These are phyloP conservation scores for Suhomyces emberorum DNA, from an alignment of 805 yeast species.

Conservation along the genomic window DNA sequence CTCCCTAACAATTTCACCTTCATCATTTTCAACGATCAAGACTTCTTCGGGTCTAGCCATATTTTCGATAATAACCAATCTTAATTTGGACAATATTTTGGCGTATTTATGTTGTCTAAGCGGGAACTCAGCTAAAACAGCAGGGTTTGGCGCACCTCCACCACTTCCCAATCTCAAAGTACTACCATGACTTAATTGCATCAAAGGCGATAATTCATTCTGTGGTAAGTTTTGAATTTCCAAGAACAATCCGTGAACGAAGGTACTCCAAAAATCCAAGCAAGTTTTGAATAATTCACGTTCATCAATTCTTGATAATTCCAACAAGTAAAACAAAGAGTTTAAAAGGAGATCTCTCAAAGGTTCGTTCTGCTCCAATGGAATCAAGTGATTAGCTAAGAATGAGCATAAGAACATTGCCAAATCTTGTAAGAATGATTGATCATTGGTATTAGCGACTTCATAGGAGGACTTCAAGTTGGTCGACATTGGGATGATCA, in stretches of 20 bases:
- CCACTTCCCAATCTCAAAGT: constrained; percentile 39
- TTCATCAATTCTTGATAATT: constrained; percentile 87
- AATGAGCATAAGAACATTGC: constrained; percentile 91
- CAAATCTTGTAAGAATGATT: constrained; percentile 90
- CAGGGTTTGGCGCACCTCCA: constrained; percentile 87
- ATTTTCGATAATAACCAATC: constrained; percentile 91
- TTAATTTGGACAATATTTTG: constrained; percentile 73
- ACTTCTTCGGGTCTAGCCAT: constrained; percentile 99
- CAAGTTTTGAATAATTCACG: constrained; percentile 94
- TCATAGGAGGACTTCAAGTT: constrained; percentile 72
- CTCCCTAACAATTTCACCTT: constrained; percentile 97
- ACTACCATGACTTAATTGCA: constrained; percentile 56
- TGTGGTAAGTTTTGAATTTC: constrained; percentile 83
- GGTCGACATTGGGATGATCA: constrained; percentile 68
- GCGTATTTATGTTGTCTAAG: constrained; percentile 82
- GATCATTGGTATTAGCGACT: constrained; percentile 76
- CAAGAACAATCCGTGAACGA: constrained; percentile 77
- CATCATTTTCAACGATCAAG: constrained; percentile 93
- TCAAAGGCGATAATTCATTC: constrained; percentile 67
- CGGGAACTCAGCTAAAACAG: constrained; percentile 69
- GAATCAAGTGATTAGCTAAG: constrained; percentile 65
- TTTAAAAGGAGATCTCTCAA: constrained; percentile 59
- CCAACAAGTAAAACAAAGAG: constrained; percentile 78
- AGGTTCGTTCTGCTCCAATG: constrained; percentile 54
- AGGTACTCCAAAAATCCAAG: constrained; percentile 88